A percentile compares a stretch with the other conserved stretches of the same genome.
Conservation (phyloP, 495 filamentous ascomycete species). For the Penicillium ochrochloron region DNA sequence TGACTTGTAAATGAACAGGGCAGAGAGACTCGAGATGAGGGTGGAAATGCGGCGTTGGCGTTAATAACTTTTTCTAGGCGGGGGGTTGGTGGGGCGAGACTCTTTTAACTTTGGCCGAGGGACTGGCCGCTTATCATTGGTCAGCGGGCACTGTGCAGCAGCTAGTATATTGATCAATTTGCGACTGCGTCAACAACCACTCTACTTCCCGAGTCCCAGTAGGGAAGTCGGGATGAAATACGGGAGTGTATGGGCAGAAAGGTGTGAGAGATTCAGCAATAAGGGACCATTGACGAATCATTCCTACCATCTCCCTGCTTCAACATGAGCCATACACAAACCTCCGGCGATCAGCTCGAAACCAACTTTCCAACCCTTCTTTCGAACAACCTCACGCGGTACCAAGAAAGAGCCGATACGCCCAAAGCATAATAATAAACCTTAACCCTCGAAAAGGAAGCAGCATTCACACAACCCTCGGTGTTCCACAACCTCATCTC, state of each 20-base stretch:
- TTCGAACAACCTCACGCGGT: neutral
- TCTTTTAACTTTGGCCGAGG: neutral
- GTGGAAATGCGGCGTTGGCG: constrained; percentile 1
- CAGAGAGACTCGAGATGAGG: neutral
- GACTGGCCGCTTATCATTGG: neutral
- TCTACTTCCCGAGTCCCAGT: no score
- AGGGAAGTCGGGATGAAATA: no score
- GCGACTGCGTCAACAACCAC: no score
- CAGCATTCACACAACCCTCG: neutral
- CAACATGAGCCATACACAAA: neutral
- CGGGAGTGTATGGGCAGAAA: no score
- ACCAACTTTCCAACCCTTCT: neutral
- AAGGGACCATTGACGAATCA: no score
- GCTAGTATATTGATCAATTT: no score
- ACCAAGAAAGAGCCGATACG: neutral
- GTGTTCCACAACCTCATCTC: neutral
- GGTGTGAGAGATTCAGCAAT: no score
- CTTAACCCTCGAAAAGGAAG: neutral
- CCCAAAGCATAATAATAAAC: neutral
- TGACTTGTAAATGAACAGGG: neutral
- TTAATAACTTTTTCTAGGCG: constrained; percentile 1
- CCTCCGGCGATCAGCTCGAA: neutral
- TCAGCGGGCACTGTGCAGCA: neutral
- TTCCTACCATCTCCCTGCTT: no score
- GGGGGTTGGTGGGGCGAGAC: constrained; percentile 2